Evolutionary conservation across 345 rosid species (phyloP).

Genomic region (Moringa oleifera): DNA sequence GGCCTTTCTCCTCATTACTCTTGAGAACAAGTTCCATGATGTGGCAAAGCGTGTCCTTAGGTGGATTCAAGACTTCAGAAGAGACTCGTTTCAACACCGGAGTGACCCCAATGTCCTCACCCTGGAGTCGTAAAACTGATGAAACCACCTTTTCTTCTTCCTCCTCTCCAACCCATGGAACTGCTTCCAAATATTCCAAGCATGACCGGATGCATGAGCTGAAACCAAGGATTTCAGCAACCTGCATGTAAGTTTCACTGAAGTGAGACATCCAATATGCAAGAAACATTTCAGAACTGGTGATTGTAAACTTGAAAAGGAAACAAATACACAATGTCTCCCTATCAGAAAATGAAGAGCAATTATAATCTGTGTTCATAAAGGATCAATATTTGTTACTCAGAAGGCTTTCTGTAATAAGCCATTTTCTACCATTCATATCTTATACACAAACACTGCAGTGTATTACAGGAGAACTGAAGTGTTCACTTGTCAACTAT

Average conservation of each 20-base stretch:
- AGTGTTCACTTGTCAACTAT: no score
- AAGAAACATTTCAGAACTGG: slow-evolving; percentile 8
- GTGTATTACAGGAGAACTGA: no score
- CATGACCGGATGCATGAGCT: slow-evolving; percentile 65
- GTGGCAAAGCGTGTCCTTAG: slow-evolving; percentile 70
- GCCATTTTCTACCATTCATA: no score
- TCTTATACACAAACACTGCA: no score
- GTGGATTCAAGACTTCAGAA: slow-evolving; percentile 44
- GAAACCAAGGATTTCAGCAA: slow-evolving; percentile 74
- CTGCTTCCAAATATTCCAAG: slow-evolving; percentile 95
- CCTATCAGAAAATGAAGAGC: background rate
- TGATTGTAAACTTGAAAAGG: background rate
- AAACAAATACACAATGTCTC: no score
- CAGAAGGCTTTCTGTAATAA: no score
- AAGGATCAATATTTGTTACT: no score
- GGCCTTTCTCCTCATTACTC: slow-evolving; percentile 88
- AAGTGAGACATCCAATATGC: background rate
- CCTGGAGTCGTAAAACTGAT: slow-evolving; percentile 57
- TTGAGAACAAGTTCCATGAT: slow-evolving; percentile 80
- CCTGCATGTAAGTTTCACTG: slow-evolving; percentile 31
- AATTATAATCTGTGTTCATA: no score
- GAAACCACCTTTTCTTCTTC: slow-evolving; percentile 92
- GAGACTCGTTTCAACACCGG: slow-evolving; percentile 81
- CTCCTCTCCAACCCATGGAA: slow-evolving; percentile 98
- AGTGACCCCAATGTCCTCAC: slow-evolving; percentile 60